phyloP scores from a whole-genome alignment of 352 stramenopile species.

The Pythium periplocum region DNA sequence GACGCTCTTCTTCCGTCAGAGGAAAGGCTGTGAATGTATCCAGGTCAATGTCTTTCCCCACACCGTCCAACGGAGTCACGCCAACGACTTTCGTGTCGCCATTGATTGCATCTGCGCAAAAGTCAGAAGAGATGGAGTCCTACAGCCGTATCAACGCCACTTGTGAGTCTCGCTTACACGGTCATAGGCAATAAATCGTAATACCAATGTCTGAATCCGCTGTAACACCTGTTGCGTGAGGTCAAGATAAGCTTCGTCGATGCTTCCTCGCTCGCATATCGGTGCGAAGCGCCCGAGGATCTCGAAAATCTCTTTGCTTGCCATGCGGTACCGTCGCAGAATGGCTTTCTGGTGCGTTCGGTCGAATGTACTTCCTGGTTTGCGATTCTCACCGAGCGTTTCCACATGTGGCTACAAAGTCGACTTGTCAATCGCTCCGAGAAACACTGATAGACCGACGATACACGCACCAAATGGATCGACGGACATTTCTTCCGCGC shows the following conservation, averaged over 20 bases:
- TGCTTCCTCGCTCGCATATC: constrained; percentile 66
- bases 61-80: constrained; percentile 31
- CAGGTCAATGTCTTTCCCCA: constrained; percentile 23
- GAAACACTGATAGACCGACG: neutral
- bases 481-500: constrained; percentile 68
- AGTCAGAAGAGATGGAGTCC: constrained; percentile 48
- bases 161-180: too few relatives aligned
- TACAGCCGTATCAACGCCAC: constrained; percentile 12
- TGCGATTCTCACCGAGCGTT: constrained; percentile 70
- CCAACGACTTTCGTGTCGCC: constrained; percentile 70
- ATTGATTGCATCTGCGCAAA: constrained; percentile 51
- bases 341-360: constrained; percentile 81
- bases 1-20: constrained; percentile 51
- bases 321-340: constrained; percentile 67
- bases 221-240: constrained; percentile 58
- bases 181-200: too few relatives aligned
- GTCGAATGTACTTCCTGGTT: constrained; percentile 52
- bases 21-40: constrained; percentile 38
- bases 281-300: constrained; percentile 45
- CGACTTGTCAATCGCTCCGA: neutral
- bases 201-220: constrained; percentile 37
- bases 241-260: constrained; percentile 83
- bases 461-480: constrained; percentile 59
- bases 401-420: constrained; percentile 72
- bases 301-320: constrained; percentile 74